Conservation (phyloP, 805 yeast genomes). For the Kazachstania martiniae region DNA sequence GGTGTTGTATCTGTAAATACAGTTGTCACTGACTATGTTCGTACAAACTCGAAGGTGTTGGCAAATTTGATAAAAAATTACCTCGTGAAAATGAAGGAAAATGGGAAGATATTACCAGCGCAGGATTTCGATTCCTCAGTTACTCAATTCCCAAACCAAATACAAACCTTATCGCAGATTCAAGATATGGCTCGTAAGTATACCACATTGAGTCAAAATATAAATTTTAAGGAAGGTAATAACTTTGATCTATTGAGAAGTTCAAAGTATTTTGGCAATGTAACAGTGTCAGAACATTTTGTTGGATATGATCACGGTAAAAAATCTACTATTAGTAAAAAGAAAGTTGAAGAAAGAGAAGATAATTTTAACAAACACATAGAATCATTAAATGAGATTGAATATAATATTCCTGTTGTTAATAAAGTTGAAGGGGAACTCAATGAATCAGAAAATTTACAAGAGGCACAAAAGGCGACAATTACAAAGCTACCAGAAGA, state of each 20-base stretch:
- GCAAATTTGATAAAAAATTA: conserved; percentile 45
- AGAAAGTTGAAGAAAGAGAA: conserved; percentile 11
- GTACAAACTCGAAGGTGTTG: conserved; percentile 46
- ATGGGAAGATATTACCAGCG: neutral
- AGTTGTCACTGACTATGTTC: conserved; percentile 42
- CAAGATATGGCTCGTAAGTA: conserved; percentile 8
- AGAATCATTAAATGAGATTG: conserved; percentile 10
- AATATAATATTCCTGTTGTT: conserved; percentile 5
- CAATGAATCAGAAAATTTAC: conserved; percentile 1
- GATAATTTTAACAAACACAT: conserved; percentile 7
- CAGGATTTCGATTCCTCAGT: conserved; percentile 3
- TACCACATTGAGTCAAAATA: conserved; percentile 1
- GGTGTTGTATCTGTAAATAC: conserved; percentile 41
- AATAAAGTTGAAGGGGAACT: too few species aligned
- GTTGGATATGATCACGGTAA: conserved; percentile 6
- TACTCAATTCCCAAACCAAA: conserved; percentile 7
- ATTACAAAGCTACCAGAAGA: conserved; percentile 2
- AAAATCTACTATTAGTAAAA: conserved; percentile 4
- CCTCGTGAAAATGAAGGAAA: conserved; percentile 16
- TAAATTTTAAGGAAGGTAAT: neutral
- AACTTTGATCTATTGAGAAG: neutral
- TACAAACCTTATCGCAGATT: conserved; percentile 13
- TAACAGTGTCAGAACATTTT: conserved; percentile 2
- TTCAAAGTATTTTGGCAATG: conserved; percentile 8
- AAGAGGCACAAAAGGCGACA: neutral